Evolutionary conservation across 371 early-diverging fungal genomes (phyloP).

Genomic region (Astathelohania contejeani): DNA sequence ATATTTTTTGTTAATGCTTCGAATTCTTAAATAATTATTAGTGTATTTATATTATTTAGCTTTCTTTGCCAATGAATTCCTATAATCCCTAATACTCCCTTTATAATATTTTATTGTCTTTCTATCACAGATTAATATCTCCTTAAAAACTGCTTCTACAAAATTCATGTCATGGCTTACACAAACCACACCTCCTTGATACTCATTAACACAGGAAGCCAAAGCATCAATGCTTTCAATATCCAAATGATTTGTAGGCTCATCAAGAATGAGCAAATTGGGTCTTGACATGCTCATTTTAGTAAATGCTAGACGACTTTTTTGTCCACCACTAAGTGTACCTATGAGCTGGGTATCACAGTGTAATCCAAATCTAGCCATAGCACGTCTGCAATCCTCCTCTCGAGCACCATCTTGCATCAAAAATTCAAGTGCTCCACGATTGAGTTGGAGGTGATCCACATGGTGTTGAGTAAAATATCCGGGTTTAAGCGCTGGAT

Average conservation of each 20-base stretch:
- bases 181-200: conserved; percentile 80
- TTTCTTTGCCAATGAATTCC: too few species aligned
- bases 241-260: conserved; percentile 85
- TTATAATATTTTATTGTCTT: conserved; percentile 14
- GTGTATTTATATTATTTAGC: too few species aligned
- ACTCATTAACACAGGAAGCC: conserved; percentile 77
- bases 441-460: conserved; percentile 70
- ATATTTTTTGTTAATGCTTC: too few species aligned
- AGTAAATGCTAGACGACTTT: conserved; percentile 79
- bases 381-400: conserved; percentile 63
- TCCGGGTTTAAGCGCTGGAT: conserved; percentile 49
- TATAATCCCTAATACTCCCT: conserved; percentile 28
- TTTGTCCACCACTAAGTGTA: conserved; percentile 80
- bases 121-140: conserved; percentile 79
- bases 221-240: conserved; percentile 79
- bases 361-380: conserved; percentile 64
- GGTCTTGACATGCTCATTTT: conserved; percentile 70
- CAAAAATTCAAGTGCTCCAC: conserved; percentile 74
- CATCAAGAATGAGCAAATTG: conserved; percentile 84
- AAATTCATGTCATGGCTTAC: conserved; percentile 91
- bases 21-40: too few species aligned
- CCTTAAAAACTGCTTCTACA: conserved; percentile 65
- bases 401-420: conserved; percentile 63
- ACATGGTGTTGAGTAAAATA: conserved; percentile 88
- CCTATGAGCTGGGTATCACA: conserved; percentile 41